Evolutionary conservation across 2,329 filamentous ascomycete species (phyloP), one percentile per base, ranked within the genome.

Genomic region (Sclerotinia spermophila): DNA sequence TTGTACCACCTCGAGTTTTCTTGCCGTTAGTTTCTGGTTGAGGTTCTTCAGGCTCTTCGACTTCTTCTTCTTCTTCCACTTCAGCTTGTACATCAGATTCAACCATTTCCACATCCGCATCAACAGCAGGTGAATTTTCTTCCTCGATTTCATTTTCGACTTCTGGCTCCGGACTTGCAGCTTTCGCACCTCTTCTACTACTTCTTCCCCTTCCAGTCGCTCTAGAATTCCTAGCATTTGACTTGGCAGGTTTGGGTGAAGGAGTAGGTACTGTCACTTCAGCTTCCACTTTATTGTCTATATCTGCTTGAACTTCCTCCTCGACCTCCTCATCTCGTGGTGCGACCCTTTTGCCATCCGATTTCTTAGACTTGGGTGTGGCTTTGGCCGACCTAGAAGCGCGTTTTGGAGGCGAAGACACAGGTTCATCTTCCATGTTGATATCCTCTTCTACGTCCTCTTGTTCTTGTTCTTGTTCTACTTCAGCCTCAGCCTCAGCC

Each of bases 61-160:
- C 38, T 27, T 72, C 70, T 11, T 66, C 72, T 35, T 72, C 72
- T 19, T 42, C 66, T 21, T 61, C 44, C 15, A 11, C 60, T 33
- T 62, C 60, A 33, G 5, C 27, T n/a, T 45, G 24, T 10, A 30
- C 17, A 30, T 59, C 53, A 2, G 24, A 21, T 24, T 59, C 65
- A 17, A 24, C 55, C 44, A 68, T 48, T n/a, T 48, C 55, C 42
- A 24, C 38, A 27, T 72, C 71, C 44, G 60, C 70, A 58, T 48
- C 56, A 27, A 27, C 51, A 44, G 33, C 42, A 15, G 38, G 30
- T 33, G 55, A n/a, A 17, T 64, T 44, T 77, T 81, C 79, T 61
- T 59, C 60, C 45, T 59, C 66, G 7, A 38, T 27, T 19, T 65
- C 64, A 38, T 17, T 33, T 40, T 64, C 66, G 5, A 38, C 42